Percentiles rank a stretch among this genome's conserved stretches.
Evolutionary conservation across 306 rosid species (phyloP).

Genomic region (Lathyrus sativus): DNA sequence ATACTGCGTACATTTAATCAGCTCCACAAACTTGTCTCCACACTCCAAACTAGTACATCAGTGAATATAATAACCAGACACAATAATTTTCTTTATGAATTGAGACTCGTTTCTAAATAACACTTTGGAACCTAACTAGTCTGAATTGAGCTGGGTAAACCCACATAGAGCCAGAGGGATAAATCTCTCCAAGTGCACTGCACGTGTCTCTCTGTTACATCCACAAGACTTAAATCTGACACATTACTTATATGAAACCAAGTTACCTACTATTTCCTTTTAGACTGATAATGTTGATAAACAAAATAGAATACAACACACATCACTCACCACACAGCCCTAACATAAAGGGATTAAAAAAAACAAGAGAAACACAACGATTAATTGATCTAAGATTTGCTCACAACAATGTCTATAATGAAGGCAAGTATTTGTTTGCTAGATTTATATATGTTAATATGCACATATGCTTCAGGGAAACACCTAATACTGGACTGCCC

Average conservation of each 20-base stretch:
- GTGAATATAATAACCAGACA: slow-evolving; percentile 5
- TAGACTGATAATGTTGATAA: slow-evolving; percentile 5
- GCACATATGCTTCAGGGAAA: slow-evolving; percentile 19
- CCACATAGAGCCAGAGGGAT: neutral
- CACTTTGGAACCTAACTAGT: neutral
- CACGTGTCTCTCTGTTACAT: neutral
- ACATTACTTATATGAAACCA: neutral
- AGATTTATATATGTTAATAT: slow-evolving; percentile 23
- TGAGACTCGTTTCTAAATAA: neutral
- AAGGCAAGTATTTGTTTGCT: slow-evolving; percentile 8
- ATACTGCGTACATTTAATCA: slow-evolving; percentile 16
- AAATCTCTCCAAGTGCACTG: slow-evolving; percentile 1
- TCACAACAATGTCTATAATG: neutral
- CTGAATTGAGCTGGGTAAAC: neutral
- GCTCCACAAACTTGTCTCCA: slow-evolving; percentile 9
- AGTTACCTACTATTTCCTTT: neutral
- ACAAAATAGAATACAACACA: slow-evolving; percentile 17
- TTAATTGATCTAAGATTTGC: slow-evolving; percentile 18
- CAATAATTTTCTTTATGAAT: neutral
- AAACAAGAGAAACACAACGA: slow-evolving; percentile 13
- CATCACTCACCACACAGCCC: slow-evolving; percentile 6
- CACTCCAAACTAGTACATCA: neutral
- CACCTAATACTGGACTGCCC: slow-evolving; percentile 2
- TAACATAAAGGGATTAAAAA: neutral
- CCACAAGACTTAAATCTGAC: slow-evolving; percentile 12